These are phyloP conservation scores for Calonectria pteridis DNA, from an alignment of 2,329 filamentous ascomycete genomes.

Conservation along the genomic window DNA sequence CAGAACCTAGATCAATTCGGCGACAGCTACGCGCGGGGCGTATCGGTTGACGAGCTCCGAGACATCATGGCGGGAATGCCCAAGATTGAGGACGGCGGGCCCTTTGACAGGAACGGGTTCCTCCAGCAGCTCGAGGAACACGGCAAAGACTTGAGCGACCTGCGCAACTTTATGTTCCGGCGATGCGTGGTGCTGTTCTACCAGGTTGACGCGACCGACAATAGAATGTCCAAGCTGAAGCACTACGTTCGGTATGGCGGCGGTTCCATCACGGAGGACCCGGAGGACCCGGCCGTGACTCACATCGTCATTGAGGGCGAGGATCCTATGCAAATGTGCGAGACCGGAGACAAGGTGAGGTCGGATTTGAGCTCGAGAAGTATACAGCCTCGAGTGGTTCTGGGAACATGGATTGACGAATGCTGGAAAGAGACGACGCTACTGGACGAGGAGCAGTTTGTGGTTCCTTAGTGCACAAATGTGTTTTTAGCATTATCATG, in stretches of 20 bases:
- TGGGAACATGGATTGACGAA: slow-evolving; percentile 78
- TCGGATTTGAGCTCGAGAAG: slow-evolving; percentile 58
- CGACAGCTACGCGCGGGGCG: slow-evolving; percentile 85
- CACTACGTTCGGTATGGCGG: slow-evolving; percentile 78
- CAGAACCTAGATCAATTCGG: slow-evolving; percentile 80
- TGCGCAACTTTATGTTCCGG: slow-evolving; percentile 67
- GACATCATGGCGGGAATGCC: slow-evolving; percentile 64
- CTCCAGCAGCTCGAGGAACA: slow-evolving; percentile 67
- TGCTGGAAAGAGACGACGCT: slow-evolving; percentile 85
- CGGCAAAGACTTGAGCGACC: slow-evolving; percentile 62
- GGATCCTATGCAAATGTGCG: slow-evolving; percentile 53
- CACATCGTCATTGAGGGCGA: slow-evolving; percentile 74
- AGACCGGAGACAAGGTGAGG: slow-evolving; percentile 59
- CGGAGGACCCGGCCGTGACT: slow-evolving; percentile 70
- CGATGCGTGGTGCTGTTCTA: slow-evolving; percentile 58
- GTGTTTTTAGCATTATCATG: slow-evolving; percentile 25
- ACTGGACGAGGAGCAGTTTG: slow-evolving; percentile 80
- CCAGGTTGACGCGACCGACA: slow-evolving; percentile 46
- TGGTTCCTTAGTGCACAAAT: slow-evolving; percentile 38
- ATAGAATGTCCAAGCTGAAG: slow-evolving; percentile 57
- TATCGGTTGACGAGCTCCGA: slow-evolving; percentile 72
- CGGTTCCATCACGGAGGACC: slow-evolving; percentile 66
- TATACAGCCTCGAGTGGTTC: slow-evolving; percentile 77
- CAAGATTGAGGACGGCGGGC: slow-evolving; percentile 55
- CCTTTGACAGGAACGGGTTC: slow-evolving; percentile 61